Evolutionary conservation across 2,329 filamentous ascomycete genomes (phyloP).

Genomic region (Pseudogymnoascus sp.): DNA sequence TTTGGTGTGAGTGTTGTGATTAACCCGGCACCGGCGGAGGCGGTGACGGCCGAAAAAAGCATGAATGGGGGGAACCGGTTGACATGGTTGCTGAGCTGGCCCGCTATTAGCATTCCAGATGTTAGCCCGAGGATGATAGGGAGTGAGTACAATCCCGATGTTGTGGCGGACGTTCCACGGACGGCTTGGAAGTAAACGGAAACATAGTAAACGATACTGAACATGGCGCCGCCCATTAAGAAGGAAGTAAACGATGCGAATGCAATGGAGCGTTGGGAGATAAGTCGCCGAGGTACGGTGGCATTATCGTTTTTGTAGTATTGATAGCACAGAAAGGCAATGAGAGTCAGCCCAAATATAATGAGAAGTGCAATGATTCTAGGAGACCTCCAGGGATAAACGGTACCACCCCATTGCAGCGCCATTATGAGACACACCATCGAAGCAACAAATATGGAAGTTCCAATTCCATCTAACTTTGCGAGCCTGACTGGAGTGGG

Average conservation of each 20-base stretch:
- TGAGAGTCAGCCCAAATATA: constrained; percentile 18
- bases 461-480: constrained; percentile 37
- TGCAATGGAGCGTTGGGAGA: constrained; percentile 30
- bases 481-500: constrained; percentile 38
- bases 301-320: constrained; percentile 29
- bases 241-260: constrained; percentile 27
- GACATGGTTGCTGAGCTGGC: constrained; percentile 27
- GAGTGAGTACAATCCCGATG: constrained; percentile 30
- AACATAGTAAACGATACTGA: constrained; percentile 32
- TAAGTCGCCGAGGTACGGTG: constrained; percentile 32
- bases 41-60: constrained; percentile 33
- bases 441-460: constrained; percentile 20
- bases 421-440: constrained; percentile 30
- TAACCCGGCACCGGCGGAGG: constrained; percentile 35
- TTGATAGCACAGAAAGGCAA: constrained; percentile 9
- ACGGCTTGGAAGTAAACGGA: constrained; percentile 42
- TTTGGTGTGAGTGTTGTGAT: constrained; percentile 31
- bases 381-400: constrained; percentile 31
- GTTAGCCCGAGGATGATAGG: constrained; percentile 28
- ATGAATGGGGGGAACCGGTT: constrained; percentile 24
- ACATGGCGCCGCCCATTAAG: constrained; percentile 27
- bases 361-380: constrained; percentile 30
- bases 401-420: constrained; percentile 37
- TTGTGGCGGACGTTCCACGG: constrained; percentile 34
- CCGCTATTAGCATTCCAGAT: constrained; percentile 24